Base-by-base conservation (phyloP, 2,329 filamentous ascomycete genomes). In the Aspergillus sp. region DNA sequence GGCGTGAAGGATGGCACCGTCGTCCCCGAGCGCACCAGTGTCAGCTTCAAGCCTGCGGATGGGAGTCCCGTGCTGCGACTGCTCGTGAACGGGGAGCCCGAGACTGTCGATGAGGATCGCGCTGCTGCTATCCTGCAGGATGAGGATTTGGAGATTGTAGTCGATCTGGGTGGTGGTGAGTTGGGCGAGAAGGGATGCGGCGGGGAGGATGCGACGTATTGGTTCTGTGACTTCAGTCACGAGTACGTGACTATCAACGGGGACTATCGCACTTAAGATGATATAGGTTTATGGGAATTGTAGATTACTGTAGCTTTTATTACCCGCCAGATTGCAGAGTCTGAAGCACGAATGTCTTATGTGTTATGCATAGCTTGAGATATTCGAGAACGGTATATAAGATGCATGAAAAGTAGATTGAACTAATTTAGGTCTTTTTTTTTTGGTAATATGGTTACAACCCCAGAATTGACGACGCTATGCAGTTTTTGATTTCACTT, bases 201-300 rank as follows among this genome's bases (percentile, higher is more conserved):
- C 43, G 63, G 62, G 10, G 69, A 75, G 51, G 77, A 82, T 61
- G 77, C 75, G 5, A 72, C 77, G 29, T 80, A 79, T 59, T 83
- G 78, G 77, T 83, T 81, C 54, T 83, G 80, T 62, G 81, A 83
- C 67, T 82, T 84, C 51, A 81, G 78, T 57, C 81, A 83, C 62
- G 81, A 84, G 65, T 84, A 83, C 69, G 80, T 83, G 42, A 83
- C 80, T 43, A 84, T 84, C 57, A 84, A 84, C 60, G 81, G 79
- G 34, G 81, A 84, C 63, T 84, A 84, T 64, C 67, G 81, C 57
- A 83, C 81, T 30, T 82, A 53, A 53, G 28, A 10, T 10, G n/a
- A 32, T 12, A 39, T 5, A 27, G 9, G 9, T 3, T 10, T 12
- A 19, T 9, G 6, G 36, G 7, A 26, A 9, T 39, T 3, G 7